Percentiles rank a stretch among this genome's conserved stretches.
These are phyloP conservation scores for Phytophthora sansomeana DNA, from an alignment of 352 stramenopile species.

Conservation along the genomic window DNA sequence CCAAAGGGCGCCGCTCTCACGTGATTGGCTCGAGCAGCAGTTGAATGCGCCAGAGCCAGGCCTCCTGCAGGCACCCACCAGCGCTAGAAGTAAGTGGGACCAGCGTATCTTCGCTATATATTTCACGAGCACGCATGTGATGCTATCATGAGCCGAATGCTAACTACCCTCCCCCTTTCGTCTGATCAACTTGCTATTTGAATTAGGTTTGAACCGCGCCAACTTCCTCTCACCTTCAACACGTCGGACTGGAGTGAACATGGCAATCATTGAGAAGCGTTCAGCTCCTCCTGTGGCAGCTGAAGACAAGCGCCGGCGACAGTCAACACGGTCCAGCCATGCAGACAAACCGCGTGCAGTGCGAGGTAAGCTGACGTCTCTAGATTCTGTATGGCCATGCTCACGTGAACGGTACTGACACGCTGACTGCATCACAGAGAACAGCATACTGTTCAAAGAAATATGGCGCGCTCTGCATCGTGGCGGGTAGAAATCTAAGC, in stretches of 20 bases:
- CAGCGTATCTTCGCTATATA: conserved; percentile 1
- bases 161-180: no score
- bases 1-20: not conserved
- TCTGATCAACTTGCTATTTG: no score
- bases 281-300: not conserved
- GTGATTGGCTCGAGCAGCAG: conserved; percentile 1
- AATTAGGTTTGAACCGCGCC: no score
- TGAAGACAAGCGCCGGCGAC: not conserved
- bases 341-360: not conserved
- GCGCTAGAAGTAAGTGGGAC: no score
- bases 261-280: not conserved
- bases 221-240: no score
- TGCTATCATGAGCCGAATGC: no score
- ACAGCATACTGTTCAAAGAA: conserved; percentile 1
- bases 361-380: not conserved
- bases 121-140: not conserved
- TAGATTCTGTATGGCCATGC: not conserved
- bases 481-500: conserved; percentile 7
- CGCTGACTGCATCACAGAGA: not conserved
- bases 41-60: not conserved
- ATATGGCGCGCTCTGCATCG: conserved; percentile 12
- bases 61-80: no score
- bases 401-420: not conserved
- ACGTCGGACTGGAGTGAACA: no score
- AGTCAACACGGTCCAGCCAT: not conserved